Base-by-base conservation (phyloP, 192 early-diverging fungal species). In the Spizellomyces punctatus region DNA sequence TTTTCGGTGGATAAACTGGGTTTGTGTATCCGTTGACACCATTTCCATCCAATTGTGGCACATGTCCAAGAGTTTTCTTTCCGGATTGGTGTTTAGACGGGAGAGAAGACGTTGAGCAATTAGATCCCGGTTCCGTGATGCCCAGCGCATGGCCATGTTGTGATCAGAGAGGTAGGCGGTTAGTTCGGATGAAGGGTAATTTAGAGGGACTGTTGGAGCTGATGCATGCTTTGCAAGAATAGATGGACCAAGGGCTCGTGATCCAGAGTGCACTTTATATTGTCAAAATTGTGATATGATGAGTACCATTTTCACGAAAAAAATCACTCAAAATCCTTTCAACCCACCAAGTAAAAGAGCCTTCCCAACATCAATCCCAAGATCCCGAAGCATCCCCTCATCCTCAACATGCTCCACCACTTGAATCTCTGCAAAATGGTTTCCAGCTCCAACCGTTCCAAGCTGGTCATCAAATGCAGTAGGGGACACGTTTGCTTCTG, bases 361-460 rank as follows among this genome's bases (percentile, higher is more conserved):
- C 21, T 16, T 9, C 14, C 52, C 50, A 9, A 64, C 71, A 14
- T 58, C 57, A 10, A 85, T 21, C 1, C 72, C 66, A 43, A 66
- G 49, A 0, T 63, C 59, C 9, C 68, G 63, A 22, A 77, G 82
- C 3, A 74, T 44, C 36, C 67, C 78, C 58, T 57, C 59, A 45
- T 86, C 80, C 10, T 79, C 63, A 8, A 76, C 61, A 52, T 63
- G 17, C 6, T 83, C 47, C 17, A 83, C 72, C 22, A 74, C 69
- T 46, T 83, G 74, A 27, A 89, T 64, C 57, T 89, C 88, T 42
- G 86, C 86, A 72, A 89, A 89, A 66, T 89, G 88, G 63, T 89
- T 89, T 36, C 88, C 88, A 5, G 79, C 82, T 2, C 88, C 88
- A 44, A 88, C 70, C 0, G 86, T 88, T 10, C 88, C 88, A 63